Percentiles rank a stretch among this genome's conserved stretches.
phyloP scores from a whole-genome alignment of 306 rosid genomes.

The Ormosia semicastrata region DNA sequence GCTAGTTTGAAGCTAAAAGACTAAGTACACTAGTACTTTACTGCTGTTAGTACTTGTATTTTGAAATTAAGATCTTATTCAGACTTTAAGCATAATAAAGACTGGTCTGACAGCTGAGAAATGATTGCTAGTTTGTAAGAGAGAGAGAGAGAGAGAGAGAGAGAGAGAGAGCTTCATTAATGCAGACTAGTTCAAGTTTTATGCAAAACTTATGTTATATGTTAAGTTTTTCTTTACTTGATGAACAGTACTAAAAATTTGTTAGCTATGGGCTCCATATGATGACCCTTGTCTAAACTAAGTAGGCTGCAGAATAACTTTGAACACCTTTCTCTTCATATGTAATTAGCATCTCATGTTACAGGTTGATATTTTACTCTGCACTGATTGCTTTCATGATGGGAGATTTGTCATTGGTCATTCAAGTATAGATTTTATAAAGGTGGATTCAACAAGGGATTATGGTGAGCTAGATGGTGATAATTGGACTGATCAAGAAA shows the following conservation, averaged over 20 bases:
- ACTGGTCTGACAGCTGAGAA: conserved; percentile 9
- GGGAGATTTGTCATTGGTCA: conserved; percentile 88
- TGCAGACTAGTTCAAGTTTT: background rate
- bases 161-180: background rate
- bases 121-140: background rate
- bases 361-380: conserved; percentile 84
- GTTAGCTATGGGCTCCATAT: background rate
- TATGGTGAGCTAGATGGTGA: conserved; percentile 84
- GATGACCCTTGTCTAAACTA: conserved; percentile 18
- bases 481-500: conserved; percentile 97
- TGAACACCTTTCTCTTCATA: background rate
- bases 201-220: background rate
- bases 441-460: conserved; percentile 68
- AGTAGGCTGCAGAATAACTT: conserved; percentile 5
- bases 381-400: conserved; percentile 86
- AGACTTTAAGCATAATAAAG: conserved; percentile 11
- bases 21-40: background rate
- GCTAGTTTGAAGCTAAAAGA: background rate
- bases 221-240: background rate
- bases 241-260: background rate
- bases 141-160: background rate
- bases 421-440: conserved; percentile 79
- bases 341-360: conserved; percentile 34
- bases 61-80: background rate
- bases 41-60: conserved; percentile 1